Evolutionary conservation across 768 basidiomycete species (phyloP).

Genomic region (Mycena belliarum): DNA sequence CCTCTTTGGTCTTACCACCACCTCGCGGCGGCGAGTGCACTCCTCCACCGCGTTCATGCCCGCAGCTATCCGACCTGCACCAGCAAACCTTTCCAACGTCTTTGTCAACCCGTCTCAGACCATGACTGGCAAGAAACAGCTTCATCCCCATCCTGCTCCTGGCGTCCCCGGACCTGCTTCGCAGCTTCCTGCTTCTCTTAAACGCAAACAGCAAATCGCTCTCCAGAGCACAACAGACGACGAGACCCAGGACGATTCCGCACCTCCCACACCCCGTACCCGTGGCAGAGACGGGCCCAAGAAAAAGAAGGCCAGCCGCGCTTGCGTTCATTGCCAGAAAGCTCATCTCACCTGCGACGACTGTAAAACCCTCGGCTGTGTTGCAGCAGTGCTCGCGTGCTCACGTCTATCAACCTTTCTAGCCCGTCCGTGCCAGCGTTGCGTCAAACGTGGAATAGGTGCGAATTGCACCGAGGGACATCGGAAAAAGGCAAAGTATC

Average conservation of each 20-base stretch:
- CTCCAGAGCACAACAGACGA: constrained; percentile 44
- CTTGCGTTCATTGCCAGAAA: constrained; percentile 95
- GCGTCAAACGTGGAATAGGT: constrained; percentile 90
- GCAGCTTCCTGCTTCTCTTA: constrained; percentile 24
- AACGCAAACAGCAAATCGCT: constrained; percentile 41
- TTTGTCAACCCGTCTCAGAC: constrained; percentile 6
- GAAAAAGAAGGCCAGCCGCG: constrained; percentile 94
- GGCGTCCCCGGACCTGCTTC: constrained; percentile 18
- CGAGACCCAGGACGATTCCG: constrained; percentile 56
- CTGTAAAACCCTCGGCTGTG: constrained; percentile 55
- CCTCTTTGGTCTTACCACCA: constrained; percentile 4
- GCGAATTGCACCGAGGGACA: constrained; percentile 90
- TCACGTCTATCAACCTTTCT: constrained; percentile 23
- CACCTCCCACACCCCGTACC: constrained; percentile 46
- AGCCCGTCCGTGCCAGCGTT: constrained; percentile 97
- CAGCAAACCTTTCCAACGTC: not conserved
- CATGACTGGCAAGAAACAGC: constrained; percentile 14
- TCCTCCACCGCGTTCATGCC: constrained; percentile 2
- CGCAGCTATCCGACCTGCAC: constrained; percentile 10
- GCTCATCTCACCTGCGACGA: constrained; percentile 99
- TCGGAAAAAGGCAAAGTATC: constrained; percentile 97
- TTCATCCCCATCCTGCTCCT: constrained; percentile 10
- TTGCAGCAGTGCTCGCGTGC: constrained; percentile 19
- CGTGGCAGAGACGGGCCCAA: constrained; percentile 75
- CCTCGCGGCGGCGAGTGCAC: not conserved